Percentiles rank a stretch among this genome's conserved stretches.
Evolutionary conservation across 179 eudicot genomes (phyloP).

Genomic region (Heliamphora pulchella): DNA sequence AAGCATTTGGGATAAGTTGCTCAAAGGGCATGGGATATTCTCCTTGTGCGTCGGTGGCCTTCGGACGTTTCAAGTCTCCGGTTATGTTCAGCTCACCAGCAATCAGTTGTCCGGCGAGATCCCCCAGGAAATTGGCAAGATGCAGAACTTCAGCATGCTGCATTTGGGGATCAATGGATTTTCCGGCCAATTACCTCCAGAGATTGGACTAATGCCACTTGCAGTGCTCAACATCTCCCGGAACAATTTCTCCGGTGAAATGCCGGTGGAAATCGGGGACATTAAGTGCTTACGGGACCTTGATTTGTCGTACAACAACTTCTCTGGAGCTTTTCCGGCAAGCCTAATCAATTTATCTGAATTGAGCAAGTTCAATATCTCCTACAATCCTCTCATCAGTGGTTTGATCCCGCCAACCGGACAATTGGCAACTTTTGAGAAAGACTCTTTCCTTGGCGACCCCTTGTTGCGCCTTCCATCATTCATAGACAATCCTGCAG

Average conservation of each 20-base stretch:
- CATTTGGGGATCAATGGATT: constrained; percentile 63
- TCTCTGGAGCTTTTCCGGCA: constrained; percentile 73
- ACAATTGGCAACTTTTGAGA: constrained; percentile 71
- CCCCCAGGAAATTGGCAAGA: constrained; percentile 56
- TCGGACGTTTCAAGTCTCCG: constrained; percentile 47
- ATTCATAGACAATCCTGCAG: constrained; percentile 33
- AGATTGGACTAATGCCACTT: constrained; percentile 47
- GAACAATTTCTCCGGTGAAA: constrained; percentile 56
- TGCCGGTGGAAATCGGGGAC: constrained; percentile 54
- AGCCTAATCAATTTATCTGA: constrained; percentile 47
- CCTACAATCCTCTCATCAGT: constrained; percentile 60
- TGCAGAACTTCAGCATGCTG: constrained; percentile 73
- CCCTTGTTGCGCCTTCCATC: constrained; percentile 51
- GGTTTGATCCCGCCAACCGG: constrained; percentile 71
- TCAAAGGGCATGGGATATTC: constrained; percentile 74
- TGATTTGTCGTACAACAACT: constrained; percentile 78
- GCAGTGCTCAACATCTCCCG: constrained; percentile 59
- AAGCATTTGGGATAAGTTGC: constrained; percentile 58
- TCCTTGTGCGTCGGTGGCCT: constrained; percentile 56
- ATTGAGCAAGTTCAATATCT: constrained; percentile 74
- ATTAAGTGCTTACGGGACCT: constrained; percentile 69
- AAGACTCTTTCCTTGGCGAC: constrained; percentile 62
- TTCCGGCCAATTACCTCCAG: constrained; percentile 50
- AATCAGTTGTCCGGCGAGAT: constrained; percentile 64
- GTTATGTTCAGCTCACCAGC: constrained; percentile 79